Conservation (phyloP, 208 protist genomes). For the Acanthamoeba triangularis region DNA sequence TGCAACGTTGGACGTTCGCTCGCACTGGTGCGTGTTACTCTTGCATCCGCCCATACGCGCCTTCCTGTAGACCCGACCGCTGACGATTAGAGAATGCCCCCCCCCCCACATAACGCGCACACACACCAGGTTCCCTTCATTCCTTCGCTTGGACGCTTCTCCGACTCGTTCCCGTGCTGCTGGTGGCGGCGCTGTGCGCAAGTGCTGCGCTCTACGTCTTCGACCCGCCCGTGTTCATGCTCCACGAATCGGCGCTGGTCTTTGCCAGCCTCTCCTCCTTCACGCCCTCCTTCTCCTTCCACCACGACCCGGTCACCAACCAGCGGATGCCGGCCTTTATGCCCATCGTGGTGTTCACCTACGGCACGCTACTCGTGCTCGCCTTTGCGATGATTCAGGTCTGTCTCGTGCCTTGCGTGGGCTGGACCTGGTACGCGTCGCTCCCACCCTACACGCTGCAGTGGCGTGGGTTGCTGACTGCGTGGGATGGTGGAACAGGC, state of each 20-base stretch:
- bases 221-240: background rate
- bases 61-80: too few relatives aligned
- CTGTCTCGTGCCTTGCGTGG: background rate
- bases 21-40: background rate
- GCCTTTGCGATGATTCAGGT: background rate
- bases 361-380: background rate
- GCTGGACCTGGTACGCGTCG: background rate
- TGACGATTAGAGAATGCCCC: too few relatives aligned
- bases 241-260: constrained; percentile 50
- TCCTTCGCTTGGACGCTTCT: background rate
- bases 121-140: background rate
- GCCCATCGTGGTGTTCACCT: background rate
- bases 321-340: background rate
- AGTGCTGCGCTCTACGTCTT: background rate
- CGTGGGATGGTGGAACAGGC: background rate
- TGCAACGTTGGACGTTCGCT: background rate
- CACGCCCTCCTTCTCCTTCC: constrained; percentile 1
- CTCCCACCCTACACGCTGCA: background rate
- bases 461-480: too few relatives aligned
- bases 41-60: background rate
- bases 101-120: background rate
- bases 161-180: background rate
- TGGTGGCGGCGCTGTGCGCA: background rate
- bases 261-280: background rate
- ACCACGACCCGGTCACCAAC: background rate